These are phyloP conservation scores for Penicillium frequentans DNA, from an alignment of 2,329 filamentous ascomycete species.

Conservation along the genomic window DNA sequence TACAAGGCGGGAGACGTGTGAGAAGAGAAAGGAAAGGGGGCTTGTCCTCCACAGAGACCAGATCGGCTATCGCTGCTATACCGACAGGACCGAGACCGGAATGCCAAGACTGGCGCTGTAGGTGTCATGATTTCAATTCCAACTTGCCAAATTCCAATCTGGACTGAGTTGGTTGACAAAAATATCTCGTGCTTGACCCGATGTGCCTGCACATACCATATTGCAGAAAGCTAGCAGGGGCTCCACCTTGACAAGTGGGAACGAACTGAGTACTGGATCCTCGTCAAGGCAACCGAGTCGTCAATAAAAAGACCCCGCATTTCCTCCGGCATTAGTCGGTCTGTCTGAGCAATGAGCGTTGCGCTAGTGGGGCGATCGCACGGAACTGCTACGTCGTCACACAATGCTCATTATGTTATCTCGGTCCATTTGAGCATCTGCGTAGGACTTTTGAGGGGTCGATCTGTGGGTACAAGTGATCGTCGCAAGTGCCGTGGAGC, in stretches of 20 bases:
- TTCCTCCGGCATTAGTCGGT: conserved; percentile 4
- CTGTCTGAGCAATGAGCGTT: neutral
- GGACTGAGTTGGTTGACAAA: neutral
- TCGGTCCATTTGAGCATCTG: neutral
- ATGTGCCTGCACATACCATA: neutral
- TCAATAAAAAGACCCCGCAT: conserved; percentile 6
- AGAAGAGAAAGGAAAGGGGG: neutral
- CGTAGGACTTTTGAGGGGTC: neutral
- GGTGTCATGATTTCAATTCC: neutral
- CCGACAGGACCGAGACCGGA: conserved; percentile 1
- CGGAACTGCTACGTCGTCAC: neutral
- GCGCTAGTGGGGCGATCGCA: neutral
- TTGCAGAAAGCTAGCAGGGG: neutral
- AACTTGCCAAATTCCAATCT: neutral
- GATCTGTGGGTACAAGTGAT: neutral
- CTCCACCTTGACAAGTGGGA: neutral
- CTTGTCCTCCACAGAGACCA: neutral
- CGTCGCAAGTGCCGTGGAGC: neutral
- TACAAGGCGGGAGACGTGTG: neutral
- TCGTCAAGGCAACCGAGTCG: conserved; percentile 16
- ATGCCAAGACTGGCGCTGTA: neutral
- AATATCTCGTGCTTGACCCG: neutral
- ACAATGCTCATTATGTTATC: conserved; percentile 7
- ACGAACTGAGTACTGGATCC: neutral
- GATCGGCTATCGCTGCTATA: conserved; percentile 2